Evolutionary conservation across 805 yeast species (phyloP).

Genomic region (Blastobotrys terrestris): DNA sequence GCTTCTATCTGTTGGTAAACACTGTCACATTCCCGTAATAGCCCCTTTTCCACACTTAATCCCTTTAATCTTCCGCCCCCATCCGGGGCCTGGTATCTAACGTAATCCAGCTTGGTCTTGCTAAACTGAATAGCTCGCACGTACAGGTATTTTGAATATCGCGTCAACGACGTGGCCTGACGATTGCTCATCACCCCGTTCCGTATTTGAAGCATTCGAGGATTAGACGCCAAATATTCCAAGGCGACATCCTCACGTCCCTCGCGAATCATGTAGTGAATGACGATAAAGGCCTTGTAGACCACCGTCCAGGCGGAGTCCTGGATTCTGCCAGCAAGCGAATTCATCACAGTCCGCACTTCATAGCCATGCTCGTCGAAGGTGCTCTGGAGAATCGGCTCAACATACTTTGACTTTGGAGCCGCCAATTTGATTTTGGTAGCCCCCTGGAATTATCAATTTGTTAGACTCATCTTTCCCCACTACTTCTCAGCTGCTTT

Average conservation of each 20-base stretch:
- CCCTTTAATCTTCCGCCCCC: conserved; percentile 61
- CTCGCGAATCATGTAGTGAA: conserved; percentile 88
- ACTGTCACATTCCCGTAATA: conserved; percentile 77
- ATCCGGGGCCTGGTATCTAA: conserved; percentile 46
- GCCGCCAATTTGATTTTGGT: conserved; percentile 66
- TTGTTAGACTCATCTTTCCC: background rate
- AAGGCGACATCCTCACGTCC: conserved; percentile 78
- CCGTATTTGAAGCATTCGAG: conserved; percentile 43
- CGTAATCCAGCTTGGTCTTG: conserved; percentile 60
- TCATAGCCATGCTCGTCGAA: conserved; percentile 51
- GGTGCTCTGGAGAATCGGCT: conserved; percentile 78
- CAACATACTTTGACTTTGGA: conserved; percentile 94
- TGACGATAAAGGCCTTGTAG: conserved; percentile 74
- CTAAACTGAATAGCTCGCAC: conserved; percentile 61
- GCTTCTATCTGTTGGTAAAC: conserved; percentile 78
- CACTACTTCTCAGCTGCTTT: background rate
- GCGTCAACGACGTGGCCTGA: conserved; percentile 39
- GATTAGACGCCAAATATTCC: conserved; percentile 46
- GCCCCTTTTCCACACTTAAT: conserved; percentile 68
- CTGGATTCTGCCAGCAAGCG: conserved; percentile 54
- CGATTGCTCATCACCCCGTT: conserved; percentile 24
- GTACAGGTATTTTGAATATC: conserved; percentile 67
- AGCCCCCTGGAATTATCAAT: background rate
- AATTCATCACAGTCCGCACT: conserved; percentile 61
- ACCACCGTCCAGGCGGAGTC: conserved; percentile 90